Evolutionary conservation across 177 flowering plant genomes (phyloP).

Genomic region (Vitis hybrid): DNA sequence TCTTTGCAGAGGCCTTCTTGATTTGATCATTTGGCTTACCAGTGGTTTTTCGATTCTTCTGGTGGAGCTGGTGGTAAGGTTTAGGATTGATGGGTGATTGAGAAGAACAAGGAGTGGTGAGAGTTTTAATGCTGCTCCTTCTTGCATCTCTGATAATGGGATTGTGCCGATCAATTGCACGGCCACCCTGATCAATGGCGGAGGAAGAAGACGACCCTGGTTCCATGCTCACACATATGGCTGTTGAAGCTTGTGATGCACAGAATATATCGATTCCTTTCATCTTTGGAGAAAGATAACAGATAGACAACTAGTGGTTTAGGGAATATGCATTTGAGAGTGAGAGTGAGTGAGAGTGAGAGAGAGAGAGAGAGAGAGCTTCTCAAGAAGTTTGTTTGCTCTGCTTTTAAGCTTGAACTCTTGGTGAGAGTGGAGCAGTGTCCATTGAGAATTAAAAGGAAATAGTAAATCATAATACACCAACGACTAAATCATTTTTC

Average conservation of each 20-base stretch:
- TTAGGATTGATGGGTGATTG: slow-evolving; percentile 20
- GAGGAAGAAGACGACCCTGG: slow-evolving; percentile 20
- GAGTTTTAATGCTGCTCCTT: slow-evolving; percentile 10
- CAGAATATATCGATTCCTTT: slow-evolving; percentile 43
- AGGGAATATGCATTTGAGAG: slow-evolving; percentile 12
- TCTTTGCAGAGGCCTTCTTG: slow-evolving; percentile 10
- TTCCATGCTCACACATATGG: slow-evolving; percentile 43
- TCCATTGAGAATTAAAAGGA: too few species aligned
- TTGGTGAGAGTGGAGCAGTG: neutral
- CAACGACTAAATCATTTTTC: too few species aligned
- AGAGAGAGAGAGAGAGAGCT: slow-evolving; percentile 11
- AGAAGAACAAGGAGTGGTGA: slow-evolving; percentile 23
- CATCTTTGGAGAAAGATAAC: slow-evolving; percentile 14
- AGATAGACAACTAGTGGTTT: slow-evolving; percentile 13
- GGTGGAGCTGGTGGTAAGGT: slow-evolving; percentile 16
- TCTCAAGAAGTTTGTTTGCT: slow-evolving; percentile 8
- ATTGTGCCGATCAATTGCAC: slow-evolving; percentile 49
- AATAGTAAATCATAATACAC: too few species aligned
- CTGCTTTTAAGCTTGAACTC: slow-evolving; percentile 12
- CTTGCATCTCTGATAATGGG: slow-evolving; percentile 42
- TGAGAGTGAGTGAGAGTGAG: slow-evolving; percentile 1
- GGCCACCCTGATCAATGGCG: slow-evolving; percentile 24
- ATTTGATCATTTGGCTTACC: neutral
- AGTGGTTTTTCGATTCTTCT: slow-evolving; percentile 7
- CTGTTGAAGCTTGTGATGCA: slow-evolving; percentile 52